Conservation (phyloP, 1,139 yeast genomes). For the Taphrina flavorubra region DNA sequence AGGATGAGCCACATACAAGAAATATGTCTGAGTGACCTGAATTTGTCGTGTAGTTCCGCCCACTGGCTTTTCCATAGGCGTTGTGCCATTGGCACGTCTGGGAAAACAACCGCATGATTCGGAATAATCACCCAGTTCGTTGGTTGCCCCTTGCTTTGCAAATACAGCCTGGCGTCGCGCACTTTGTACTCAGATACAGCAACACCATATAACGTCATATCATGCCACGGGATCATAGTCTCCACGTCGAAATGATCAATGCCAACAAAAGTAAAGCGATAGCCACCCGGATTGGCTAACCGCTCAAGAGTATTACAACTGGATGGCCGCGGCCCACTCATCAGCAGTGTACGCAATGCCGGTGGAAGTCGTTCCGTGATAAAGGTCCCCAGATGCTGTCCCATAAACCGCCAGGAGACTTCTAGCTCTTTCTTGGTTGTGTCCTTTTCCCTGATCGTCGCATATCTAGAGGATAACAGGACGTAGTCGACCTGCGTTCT, state of each 20-base stretch:
- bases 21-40: background rate
- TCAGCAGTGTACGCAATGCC: background rate
- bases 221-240: conserved; percentile 6
- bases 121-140: background rate
- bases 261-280: conserved; percentile 6
- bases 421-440: too few species aligned
- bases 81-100: background rate
- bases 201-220: background rate
- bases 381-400: background rate
- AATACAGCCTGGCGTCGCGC: background rate
- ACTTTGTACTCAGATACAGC: background rate
- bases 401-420: background rate
- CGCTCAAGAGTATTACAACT: conserved; percentile 2
- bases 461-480: background rate
- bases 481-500: conserved; percentile 6
- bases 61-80: background rate
- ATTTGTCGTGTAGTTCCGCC: background rate
- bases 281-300: conserved; percentile 1
- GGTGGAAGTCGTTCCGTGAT: conserved; percentile 8
- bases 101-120: background rate
- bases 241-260: conserved; percentile 3
- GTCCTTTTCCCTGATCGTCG: background rate
- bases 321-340: background rate
- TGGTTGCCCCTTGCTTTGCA: background rate
- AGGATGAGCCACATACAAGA: background rate